Base-by-base conservation (phyloP, 2,329 filamentous ascomycete species). In the Aphanocladium album region DNA sequence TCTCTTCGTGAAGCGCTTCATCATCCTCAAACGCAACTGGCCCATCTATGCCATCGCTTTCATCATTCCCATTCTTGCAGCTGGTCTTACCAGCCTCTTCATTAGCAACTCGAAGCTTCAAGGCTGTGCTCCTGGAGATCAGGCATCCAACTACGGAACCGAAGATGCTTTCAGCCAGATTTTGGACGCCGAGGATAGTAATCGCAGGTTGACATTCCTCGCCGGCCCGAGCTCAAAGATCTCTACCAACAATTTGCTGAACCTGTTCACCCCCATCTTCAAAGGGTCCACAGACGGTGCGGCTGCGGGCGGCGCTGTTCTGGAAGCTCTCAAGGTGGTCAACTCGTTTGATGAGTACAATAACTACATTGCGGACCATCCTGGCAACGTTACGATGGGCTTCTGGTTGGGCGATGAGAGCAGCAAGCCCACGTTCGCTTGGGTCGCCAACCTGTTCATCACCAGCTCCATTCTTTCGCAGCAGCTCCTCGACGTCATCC, bases 31-130 rank as follows among this genome's bases (percentile, higher is more conserved):
- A 67, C 82, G 88, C 39, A 96, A 93, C 69, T 89, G 86, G 73
- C 79, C 93, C 50, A 89, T 91, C 0, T 92, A 92, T 61, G 69
- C 87, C 8, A 85, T 86, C 2, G 91, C 91, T 1, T 80, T 96
- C 41, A 66, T 91, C 1, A 84, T 96, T 14, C 93, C 93, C 0
- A 83, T 97, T 57, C 79, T 91, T 60, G 89, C 91, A 1, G 89
- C 91, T 19, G 91, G 88, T 0, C 76, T 96, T 17, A 90, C 92
- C 0, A 90, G 88, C 3, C 79, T 96, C 2, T 93, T 93, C 67
- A 76, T 97, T 8, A 80, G 82, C 47, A 74, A 77, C 51, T 86
- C 86, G 66, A 66, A 72, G 4, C 78, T 78, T 1, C 76, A 72
- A 0, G 78, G 76, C 2, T 90, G 87, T 68, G 76, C 78, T 17